These are phyloP conservation scores for Candida khao-thaluensis DNA, from an alignment of 805 yeast genomes.

Conservation along the genomic window DNA sequence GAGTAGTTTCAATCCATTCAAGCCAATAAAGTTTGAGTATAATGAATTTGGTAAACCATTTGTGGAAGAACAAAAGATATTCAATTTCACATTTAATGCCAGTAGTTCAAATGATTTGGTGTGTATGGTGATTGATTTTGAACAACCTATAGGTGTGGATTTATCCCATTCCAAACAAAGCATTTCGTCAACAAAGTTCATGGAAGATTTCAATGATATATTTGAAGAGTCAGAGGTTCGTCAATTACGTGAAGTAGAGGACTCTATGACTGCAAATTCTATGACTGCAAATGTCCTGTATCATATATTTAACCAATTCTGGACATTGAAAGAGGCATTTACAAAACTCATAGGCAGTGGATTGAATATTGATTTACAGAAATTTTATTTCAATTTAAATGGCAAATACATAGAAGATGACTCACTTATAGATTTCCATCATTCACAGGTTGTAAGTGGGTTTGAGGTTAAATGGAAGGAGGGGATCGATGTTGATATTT, in stretches of 20 bases:
- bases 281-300: constrained; percentile 18
- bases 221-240: constrained; percentile 37
- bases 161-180: constrained; percentile 35
- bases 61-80: constrained; percentile 17
- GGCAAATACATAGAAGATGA: constrained; percentile 2
- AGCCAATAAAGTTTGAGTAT: constrained; percentile 24
- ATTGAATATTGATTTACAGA: constrained; percentile 23
- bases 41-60: constrained; percentile 60
- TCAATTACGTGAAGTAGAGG: constrained; percentile 22
- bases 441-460: not conserved
- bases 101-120: constrained; percentile 57
- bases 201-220: constrained; percentile 42
- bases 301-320: constrained; percentile 51
- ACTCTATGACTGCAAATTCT: too few species aligned
- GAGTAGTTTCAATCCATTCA: constrained; percentile 19
- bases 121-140: constrained; percentile 39
- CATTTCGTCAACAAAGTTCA: constrained; percentile 24
- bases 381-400: constrained; percentile 18
- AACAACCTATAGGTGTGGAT: constrained; percentile 34
- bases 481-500: not conserved
- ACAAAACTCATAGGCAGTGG: constrained; percentile 70
- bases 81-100: constrained; percentile 45
- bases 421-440: not conserved
- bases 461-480: constrained; percentile 4
- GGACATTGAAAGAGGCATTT: constrained; percentile 82